Percentiles rank a stretch among this genome's conserved stretches.
Conservation (phyloP, 768 basidiomycete species). For the Pulveroboletus sp. region DNA sequence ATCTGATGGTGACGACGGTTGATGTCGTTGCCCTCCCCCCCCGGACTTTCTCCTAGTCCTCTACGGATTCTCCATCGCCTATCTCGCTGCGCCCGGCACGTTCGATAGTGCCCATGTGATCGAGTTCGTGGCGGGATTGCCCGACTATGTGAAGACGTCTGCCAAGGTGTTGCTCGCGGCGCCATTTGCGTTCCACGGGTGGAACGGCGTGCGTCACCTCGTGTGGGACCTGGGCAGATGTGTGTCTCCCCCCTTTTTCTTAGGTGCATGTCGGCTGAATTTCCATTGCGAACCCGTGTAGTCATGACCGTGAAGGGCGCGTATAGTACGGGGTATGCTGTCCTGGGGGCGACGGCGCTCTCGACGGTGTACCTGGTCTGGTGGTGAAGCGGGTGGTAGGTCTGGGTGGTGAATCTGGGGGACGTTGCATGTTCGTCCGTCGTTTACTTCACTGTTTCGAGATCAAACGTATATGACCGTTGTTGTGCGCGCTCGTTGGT, state of each 20-base stretch:
- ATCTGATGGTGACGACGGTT: no score
- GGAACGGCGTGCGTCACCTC: slow-evolving; percentile 89
- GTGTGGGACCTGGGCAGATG: slow-evolving; percentile 86
- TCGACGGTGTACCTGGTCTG: slow-evolving; percentile 61
- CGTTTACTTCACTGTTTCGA: not conserved
- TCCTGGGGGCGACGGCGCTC: slow-evolving; percentile 72
- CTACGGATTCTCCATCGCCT: slow-evolving; percentile 83
- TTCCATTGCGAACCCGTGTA: slow-evolving; percentile 25
- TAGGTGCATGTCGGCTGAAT: not conserved
- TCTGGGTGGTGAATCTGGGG: slow-evolving; percentile 16
- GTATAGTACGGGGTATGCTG: slow-evolving; percentile 79
- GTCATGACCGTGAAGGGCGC: slow-evolving; percentile 78
- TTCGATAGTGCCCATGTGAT: slow-evolving; percentile 79
- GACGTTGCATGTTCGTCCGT: not conserved
- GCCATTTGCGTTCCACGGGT: slow-evolving; percentile 87
- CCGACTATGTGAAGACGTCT: slow-evolving; percentile 69
- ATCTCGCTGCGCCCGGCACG: slow-evolving; percentile 74
- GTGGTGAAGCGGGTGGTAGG: slow-evolving; percentile 31
- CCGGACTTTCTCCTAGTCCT: slow-evolving; percentile 47
- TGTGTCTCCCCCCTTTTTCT: slow-evolving; percentile 40
- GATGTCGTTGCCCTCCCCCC: no score
- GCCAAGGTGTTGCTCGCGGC: slow-evolving; percentile 77
- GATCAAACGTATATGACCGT: not conserved
- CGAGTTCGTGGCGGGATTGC: slow-evolving; percentile 63
- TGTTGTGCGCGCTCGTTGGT: no score